These are phyloP conservation scores for Cercospora zeae-maydis DNA, from an alignment of 2,329 filamentous ascomycete species.

Conservation along the genomic window DNA sequence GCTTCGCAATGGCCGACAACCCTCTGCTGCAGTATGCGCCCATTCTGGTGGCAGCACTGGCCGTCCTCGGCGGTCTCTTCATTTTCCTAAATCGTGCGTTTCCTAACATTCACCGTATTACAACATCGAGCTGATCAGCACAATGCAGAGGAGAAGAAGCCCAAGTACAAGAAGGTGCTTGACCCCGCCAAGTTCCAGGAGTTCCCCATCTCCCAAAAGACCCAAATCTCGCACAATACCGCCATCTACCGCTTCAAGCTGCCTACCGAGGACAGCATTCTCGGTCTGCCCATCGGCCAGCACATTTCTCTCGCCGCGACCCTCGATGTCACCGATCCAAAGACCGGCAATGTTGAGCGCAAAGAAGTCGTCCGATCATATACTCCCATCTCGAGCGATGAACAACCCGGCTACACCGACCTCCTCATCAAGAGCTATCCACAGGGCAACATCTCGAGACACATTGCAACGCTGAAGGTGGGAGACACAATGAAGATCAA, in stretches of 20 bases:
- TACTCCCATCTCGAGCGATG: slow-evolving; percentile 85
- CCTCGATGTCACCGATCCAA: slow-evolving; percentile 62
- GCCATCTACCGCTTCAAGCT: slow-evolving; percentile 97
- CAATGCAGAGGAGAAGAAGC: slow-evolving; percentile 12
- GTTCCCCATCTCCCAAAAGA: slow-evolving; percentile 93
- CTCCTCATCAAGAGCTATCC: slow-evolving; percentile 98
- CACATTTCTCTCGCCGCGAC: slow-evolving; percentile 92
- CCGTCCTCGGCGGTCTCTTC: slow-evolving; percentile 17
- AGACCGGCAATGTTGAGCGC: slow-evolving; percentile 64
- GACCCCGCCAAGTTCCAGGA: slow-evolving; percentile 86
- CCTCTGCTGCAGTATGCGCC: slow-evolving; percentile 14
- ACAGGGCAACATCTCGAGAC: slow-evolving; percentile 93
- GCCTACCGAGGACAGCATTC: slow-evolving; percentile 70
- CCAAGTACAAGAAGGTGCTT: slow-evolving; percentile 76
- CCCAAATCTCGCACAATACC: slow-evolving; percentile 93
- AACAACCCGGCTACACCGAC: slow-evolving; percentile 88
- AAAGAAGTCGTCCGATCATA: slow-evolving; percentile 90
- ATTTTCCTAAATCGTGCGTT: slow-evolving; percentile 18
- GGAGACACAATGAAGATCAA: slow-evolving; percentile 86
- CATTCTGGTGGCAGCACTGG: slow-evolving; percentile 15
- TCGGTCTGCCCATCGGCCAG: slow-evolving; percentile 96
- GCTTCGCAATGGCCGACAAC: slow-evolving; percentile 8
- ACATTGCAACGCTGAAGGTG: slow-evolving; percentile 77
- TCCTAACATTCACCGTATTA: neutral
- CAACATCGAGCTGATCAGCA: neutral